A percentile compares a stretch with the other conserved stretches of the same genome.
Conservation (phyloP, 2,329 filamentous ascomycete genomes). For the Septoria linicola region DNA sequence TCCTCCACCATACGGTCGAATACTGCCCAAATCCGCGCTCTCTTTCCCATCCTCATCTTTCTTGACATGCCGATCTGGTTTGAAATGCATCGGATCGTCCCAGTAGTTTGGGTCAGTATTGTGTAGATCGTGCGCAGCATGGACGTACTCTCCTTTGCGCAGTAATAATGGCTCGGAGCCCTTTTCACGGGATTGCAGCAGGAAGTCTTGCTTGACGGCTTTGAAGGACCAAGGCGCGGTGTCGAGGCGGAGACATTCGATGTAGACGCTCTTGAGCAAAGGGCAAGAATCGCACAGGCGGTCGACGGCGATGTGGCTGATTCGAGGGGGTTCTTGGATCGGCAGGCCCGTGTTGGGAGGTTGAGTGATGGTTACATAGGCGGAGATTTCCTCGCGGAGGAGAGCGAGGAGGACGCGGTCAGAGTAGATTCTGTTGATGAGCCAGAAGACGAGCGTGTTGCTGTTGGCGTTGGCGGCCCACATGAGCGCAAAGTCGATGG, state of each 20-base stretch:
- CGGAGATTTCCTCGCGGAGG: constrained; percentile 39
- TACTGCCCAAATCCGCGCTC: constrained; percentile 44
- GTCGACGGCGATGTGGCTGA: constrained; percentile 37
- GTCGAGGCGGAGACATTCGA: constrained; percentile 40
- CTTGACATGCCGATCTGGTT: constrained; percentile 37
- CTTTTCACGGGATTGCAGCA: constrained; percentile 39
- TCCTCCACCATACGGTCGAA: constrained; percentile 51
- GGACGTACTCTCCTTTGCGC: constrained; percentile 39
- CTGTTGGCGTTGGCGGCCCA: constrained; percentile 58
- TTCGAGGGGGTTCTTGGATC: constrained; percentile 36
- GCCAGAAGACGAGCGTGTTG: constrained; percentile 47
- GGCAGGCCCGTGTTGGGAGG: constrained; percentile 35
- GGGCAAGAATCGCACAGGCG: constrained; percentile 37
- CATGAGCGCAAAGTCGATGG: constrained; percentile 50
- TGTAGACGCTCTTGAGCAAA: constrained; percentile 41
- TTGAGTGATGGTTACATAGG: constrained; percentile 34
- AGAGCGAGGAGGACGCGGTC: constrained; percentile 34
- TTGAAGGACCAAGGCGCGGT: constrained; percentile 40
- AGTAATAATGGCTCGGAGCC: constrained; percentile 36
- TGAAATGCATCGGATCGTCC: constrained; percentile 35
- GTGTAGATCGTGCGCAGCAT: constrained; percentile 41
- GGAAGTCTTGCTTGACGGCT: constrained; percentile 38
- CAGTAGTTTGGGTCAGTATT: constrained; percentile 40
- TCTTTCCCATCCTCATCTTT: constrained; percentile 32
- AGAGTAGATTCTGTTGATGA: constrained; percentile 39